A percentile compares a stretch with the other conserved stretches of the same genome.
phyloP scores from a whole-genome alignment of 2,329 filamentous ascomycete species.

The Aspergillus sp. region DNA sequence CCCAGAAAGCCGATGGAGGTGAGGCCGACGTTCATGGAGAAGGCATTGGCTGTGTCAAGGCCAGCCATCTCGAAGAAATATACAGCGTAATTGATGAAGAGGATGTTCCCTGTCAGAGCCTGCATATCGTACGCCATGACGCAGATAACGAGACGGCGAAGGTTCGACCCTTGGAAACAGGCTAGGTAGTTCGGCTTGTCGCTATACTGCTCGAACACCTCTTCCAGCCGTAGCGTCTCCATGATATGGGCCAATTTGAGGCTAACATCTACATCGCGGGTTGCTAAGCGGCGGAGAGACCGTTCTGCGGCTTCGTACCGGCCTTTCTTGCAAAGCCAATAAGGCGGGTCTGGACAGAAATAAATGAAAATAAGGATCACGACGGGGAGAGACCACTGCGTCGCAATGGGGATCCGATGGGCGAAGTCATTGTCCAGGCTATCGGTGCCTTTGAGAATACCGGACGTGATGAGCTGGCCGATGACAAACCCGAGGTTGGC shows the following conservation, averaged over 20 bases:
- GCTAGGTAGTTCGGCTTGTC: constrained; percentile 3
- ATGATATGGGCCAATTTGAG: neutral
- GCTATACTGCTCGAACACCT: neutral
- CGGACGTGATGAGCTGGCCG: neutral
- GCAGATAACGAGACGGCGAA: constrained; percentile 20
- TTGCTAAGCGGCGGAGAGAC: neutral
- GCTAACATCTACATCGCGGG: neutral
- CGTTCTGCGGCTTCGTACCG: constrained; percentile 2
- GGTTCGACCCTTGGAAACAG: constrained; percentile 21
- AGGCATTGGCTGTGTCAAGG: constrained; percentile 13
- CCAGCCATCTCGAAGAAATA: constrained; percentile 33
- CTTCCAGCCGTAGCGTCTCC: neutral
- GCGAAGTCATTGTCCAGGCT: constrained; percentile 10
- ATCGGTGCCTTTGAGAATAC: neutral
- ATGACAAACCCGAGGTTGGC: neutral
- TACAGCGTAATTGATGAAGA: constrained; percentile 24
- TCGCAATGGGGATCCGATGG: constrained; percentile 17
- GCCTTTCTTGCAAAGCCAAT: constrained; percentile 16
- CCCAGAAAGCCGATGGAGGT: constrained; percentile 42
- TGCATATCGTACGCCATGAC: constrained; percentile 24
- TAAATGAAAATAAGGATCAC: constrained; percentile 10
- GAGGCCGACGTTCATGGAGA: constrained; percentile 36
- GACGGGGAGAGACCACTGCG: constrained; percentile 15
- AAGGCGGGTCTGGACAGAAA: constrained; percentile 17
- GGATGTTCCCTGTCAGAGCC: constrained; percentile 19